Percentiles rank a stretch among this genome's conserved stretches.
phyloP scores from a whole-genome alignment of 2,329 filamentous ascomycete species.

The Aspergillus sp. region DNA sequence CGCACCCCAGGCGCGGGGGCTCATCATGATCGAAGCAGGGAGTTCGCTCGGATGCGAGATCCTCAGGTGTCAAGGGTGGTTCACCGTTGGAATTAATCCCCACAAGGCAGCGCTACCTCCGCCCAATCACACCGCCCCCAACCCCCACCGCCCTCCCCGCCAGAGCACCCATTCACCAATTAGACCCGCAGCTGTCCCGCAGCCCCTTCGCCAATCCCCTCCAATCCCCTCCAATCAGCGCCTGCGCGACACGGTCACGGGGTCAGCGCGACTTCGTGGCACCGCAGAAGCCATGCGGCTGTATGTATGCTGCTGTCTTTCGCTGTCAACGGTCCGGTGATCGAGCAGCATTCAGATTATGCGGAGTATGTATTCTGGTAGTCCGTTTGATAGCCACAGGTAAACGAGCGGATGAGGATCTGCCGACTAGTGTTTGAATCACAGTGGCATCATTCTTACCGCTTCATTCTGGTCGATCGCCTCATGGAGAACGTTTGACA shows the following conservation, averaged over 20 bases:
- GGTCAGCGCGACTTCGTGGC: not conserved
- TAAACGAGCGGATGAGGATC: slow-evolving; percentile 8
- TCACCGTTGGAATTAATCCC: not conserved
- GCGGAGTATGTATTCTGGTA: too few species aligned
- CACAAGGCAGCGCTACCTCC: not conserved
- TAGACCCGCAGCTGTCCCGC: not conserved
- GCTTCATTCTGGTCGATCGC: slow-evolving; percentile 16
- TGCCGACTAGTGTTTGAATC: slow-evolving; percentile 10
- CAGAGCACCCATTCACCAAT: not conserved
- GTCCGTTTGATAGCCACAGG: too few species aligned
- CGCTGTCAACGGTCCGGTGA: too few species aligned
- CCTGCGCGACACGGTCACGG: too few species aligned
- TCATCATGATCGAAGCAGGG: slow-evolving; percentile 15
- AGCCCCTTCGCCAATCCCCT: too few species aligned
- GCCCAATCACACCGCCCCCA: not conserved
- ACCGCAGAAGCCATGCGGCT: too few species aligned
- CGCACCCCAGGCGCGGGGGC: too few species aligned
- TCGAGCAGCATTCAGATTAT: too few species aligned
- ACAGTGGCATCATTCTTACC: slow-evolving; percentile 12
- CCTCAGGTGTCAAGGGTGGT: slow-evolving; percentile 3
- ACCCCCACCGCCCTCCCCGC: not conserved
- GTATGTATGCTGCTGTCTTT: too few species aligned
- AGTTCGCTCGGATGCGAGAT: slow-evolving; percentile 16
- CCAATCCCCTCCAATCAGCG: too few species aligned
- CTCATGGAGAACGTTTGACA: not conserved